Conservation (phyloP, 1,284 basidiomycete genomes). For the Ganoderma leucocontextum region DNA sequence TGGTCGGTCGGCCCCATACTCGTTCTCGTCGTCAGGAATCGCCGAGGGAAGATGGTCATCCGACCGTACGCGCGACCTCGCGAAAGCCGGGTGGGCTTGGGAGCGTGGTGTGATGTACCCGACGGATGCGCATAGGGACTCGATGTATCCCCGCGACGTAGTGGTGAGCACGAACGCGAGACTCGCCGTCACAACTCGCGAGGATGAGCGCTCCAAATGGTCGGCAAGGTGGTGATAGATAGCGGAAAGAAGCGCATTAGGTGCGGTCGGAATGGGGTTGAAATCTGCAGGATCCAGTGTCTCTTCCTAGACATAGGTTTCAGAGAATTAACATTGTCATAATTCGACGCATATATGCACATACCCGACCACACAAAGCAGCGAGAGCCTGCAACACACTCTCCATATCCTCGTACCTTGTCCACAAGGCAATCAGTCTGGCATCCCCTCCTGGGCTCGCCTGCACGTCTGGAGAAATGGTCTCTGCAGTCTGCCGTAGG, state of each 20-base stretch:
- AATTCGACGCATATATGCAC: constrained; percentile 34
- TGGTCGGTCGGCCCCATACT: constrained; percentile 16
- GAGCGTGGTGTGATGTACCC: constrained; percentile 54
- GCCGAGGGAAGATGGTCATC: not conserved
- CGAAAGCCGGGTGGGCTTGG: constrained; percentile 12
- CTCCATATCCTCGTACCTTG: constrained; percentile 59
- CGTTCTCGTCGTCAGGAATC: constrained; percentile 12
- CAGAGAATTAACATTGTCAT: not conserved
- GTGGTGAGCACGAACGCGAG: constrained; percentile 71
- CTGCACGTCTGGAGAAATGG: constrained; percentile 14
- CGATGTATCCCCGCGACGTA: constrained; percentile 68
- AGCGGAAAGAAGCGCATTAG: constrained; percentile 59
- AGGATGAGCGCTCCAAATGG: constrained; percentile 61
- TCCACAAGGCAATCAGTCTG: constrained; percentile 58
- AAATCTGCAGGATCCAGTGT: constrained; percentile 51
- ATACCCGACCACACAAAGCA: constrained; percentile 62
- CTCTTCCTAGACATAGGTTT: constrained; percentile 47
- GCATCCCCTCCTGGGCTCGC: constrained; percentile 20
- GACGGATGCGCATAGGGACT: constrained; percentile 60
- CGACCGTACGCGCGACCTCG: constrained; percentile 27
- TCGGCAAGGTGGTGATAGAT: constrained; percentile 58
- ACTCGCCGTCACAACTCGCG: constrained; percentile 53
- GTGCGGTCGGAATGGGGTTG: constrained; percentile 42
- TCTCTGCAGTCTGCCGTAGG: constrained; percentile 47
- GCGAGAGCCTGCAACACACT: constrained; percentile 59